Base-by-base conservation (phyloP, 2,329 filamentous ascomycete species). In the Chaetomium sp. region DNA sequence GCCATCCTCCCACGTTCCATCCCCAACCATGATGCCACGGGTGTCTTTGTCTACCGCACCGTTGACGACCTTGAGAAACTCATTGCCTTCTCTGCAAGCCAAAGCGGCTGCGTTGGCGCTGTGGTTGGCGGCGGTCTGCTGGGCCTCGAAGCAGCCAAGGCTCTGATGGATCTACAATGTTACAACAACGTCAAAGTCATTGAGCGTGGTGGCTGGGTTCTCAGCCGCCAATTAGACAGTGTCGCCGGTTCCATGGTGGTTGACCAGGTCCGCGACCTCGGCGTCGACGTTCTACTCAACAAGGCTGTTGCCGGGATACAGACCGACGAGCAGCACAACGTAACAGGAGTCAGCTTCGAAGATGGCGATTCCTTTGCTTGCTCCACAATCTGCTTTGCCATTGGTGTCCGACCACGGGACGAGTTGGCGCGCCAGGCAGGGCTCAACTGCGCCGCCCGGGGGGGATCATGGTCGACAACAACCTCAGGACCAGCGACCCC, bases 41-140 rank as follows among this genome's bases (percentile, higher is more conserved):
- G 93, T 1, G 90, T 96, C 3, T 97, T 97, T 72, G 92, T 96
- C 8, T 96, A 97, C 75, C 85, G 93, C 56, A 96, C 89, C 0
- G 93, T 97, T 65, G 86, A 90, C 2, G 93, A 97, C 74, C 78
- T 97, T 42, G 83, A 93, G 73, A 85, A 83, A 51, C 83, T 97
- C 4, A 96, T 97, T 63, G 80, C 82, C 1, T 96, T 90, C 73
- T 87, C 91, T 0, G 82, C 85, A 0, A 79, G 81, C 12, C 85
- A 86, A 61, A 90, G 87, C 70, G 91, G 87, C 4, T 86, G 87
- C 2, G 84, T 85, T 2, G 92, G 90, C 0, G 85, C 87, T 4
- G 92, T 95, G 0, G 90, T 97, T 3, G 93, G 93, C 27, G 93
- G 93, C 60, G 93, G 93, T 0, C 77, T 97, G 27, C 82, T 97